Conservation (phyloP, 495 filamentous ascomycete species). For the Lepidopterella palustris region DNA sequence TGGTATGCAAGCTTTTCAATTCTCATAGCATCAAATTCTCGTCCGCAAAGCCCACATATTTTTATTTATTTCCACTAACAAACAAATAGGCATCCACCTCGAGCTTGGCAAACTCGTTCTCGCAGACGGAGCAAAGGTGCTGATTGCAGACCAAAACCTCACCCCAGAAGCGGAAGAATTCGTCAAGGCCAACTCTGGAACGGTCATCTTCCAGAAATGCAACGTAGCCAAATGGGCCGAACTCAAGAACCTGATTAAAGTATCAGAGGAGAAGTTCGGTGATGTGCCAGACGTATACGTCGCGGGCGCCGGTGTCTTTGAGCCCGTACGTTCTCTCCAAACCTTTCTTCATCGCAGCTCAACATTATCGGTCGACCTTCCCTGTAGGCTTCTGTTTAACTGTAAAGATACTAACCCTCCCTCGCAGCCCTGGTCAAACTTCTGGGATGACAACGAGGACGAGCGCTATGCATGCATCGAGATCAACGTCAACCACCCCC, state of each 20-base stretch:
- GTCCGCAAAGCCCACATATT: neutral
- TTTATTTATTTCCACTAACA: neutral
- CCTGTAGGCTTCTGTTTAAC: neutral
- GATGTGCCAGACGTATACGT: slow-evolving; percentile 32
- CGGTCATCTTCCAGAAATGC: slow-evolving; percentile 27
- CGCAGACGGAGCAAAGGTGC: slow-evolving; percentile 20
- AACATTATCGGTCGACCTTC: too few species aligned
- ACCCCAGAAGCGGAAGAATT: slow-evolving; percentile 19
- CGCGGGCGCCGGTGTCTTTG: slow-evolving; percentile 32
- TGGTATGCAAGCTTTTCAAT: slow-evolving; percentile 2
- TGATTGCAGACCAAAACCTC: slow-evolving; percentile 34
- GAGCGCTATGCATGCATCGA: slow-evolving; percentile 23
- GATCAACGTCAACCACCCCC: slow-evolving; percentile 30
- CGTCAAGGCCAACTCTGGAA: slow-evolving; percentile 2
- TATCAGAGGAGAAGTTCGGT: slow-evolving; percentile 26
- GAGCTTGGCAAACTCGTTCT: slow-evolving; percentile 25
- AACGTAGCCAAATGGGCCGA: slow-evolving; percentile 32
- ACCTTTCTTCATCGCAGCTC: too few species aligned
- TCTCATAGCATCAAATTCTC: neutral
- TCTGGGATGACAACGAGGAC: slow-evolving; percentile 29
- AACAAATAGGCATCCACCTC: slow-evolving; percentile 25
- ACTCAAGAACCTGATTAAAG: slow-evolving; percentile 24
- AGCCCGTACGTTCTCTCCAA: slow-evolving; percentile 22
- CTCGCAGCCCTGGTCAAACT: slow-evolving; percentile 24
- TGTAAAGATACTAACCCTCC: neutral